Percentiles rank a stretch among this genome's conserved stretches.
These are phyloP conservation scores for Penicillium sp. DNA, from an alignment of 2,329 filamentous ascomycete genomes.

Conservation along the genomic window DNA sequence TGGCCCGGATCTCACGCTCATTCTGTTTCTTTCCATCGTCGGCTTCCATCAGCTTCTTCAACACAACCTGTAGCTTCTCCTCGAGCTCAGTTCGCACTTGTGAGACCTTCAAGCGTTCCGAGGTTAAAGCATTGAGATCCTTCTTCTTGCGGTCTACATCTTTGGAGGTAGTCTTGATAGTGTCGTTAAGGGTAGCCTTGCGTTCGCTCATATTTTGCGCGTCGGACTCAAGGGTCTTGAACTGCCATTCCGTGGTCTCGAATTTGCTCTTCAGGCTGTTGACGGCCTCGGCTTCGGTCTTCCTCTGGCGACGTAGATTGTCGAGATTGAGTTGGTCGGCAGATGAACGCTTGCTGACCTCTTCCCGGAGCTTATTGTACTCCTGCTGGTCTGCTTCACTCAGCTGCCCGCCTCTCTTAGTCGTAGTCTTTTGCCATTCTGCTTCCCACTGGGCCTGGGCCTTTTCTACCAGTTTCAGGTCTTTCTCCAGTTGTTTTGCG, in stretches of 20 bases:
- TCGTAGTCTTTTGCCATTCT: constrained; percentile 82
- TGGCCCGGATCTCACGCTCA: constrained; percentile 76
- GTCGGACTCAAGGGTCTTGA: constrained; percentile 75
- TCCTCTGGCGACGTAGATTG: constrained; percentile 83
- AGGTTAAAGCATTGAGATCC: constrained; percentile 82
- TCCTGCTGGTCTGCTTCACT: constrained; percentile 86
- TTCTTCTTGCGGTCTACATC: constrained; percentile 91
- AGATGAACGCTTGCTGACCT: constrained; percentile 82
- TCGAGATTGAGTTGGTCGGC: constrained; percentile 81
- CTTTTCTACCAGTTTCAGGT: constrained; percentile 83
- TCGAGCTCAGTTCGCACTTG: constrained; percentile 87
- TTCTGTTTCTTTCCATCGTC: constrained; percentile 85
- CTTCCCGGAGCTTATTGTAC: constrained; percentile 80
- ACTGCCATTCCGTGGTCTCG: constrained; percentile 73
- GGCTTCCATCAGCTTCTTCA: constrained; percentile 80
- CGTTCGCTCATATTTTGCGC: constrained; percentile 70
- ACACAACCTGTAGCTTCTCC: constrained; percentile 82
- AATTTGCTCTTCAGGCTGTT: constrained; percentile 89
- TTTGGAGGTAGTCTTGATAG: constrained; percentile 69
- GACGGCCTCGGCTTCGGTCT: constrained; percentile 88
- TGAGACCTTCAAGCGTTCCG: constrained; percentile 78
- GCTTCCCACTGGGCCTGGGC: constrained; percentile 86
- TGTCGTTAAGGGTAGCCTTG: constrained; percentile 64
- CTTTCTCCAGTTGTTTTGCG: constrained; percentile 76
- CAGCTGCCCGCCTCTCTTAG: constrained; percentile 83